Percentiles rank a stretch among this genome's conserved stretches.
These are phyloP conservation scores for Chaetoscypha palmicola DNA, from an alignment of 2,329 filamentous ascomycete species.

Conservation along the genomic window DNA sequence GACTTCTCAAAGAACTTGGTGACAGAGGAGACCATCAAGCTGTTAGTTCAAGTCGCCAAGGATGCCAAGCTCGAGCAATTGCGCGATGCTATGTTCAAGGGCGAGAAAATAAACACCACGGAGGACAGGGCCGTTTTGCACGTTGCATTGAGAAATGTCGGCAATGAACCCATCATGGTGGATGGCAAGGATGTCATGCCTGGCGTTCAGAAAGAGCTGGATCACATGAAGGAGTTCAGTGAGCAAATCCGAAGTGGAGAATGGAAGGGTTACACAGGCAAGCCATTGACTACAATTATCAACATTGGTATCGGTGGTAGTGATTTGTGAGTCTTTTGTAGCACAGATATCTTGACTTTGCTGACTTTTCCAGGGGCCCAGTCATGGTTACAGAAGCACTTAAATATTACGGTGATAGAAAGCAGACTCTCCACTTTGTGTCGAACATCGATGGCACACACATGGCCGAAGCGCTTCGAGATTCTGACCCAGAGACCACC, in stretches of 20 bases:
- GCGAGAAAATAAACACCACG: constrained; percentile 99
- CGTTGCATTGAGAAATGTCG: constrained; percentile 83
- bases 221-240: constrained; percentile 98
- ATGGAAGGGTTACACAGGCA: constrained; percentile 96
- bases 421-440: constrained; percentile 91
- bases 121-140: constrained; percentile 96
- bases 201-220: constrained; percentile 81
- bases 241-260: constrained; percentile 89
- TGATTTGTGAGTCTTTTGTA: constrained; percentile 68
- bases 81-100: constrained; percentile 93
- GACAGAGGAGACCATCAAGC: constrained; percentile 80
- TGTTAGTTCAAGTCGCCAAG: constrained; percentile 83
- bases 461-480: constrained; percentile 83
- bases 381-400: constrained; percentile 99
- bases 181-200: constrained; percentile 91
- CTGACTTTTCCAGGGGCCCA: constrained; percentile 58
- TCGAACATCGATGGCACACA: constrained; percentile 99
- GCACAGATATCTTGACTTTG: background rate
- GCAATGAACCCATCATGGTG: constrained; percentile 74
- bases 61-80: constrained; percentile 89
- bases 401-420: constrained; percentile 83
- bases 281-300: constrained; percentile 93
- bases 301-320: constrained; percentile 98
- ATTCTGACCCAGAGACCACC: constrained; percentile 94
- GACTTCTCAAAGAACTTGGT: constrained; percentile 99